Evolutionary conservation across 257 asterid species (phyloP), one percentile per base, ranked within the genome.

Genomic region (Jasminum sambac): DNA sequence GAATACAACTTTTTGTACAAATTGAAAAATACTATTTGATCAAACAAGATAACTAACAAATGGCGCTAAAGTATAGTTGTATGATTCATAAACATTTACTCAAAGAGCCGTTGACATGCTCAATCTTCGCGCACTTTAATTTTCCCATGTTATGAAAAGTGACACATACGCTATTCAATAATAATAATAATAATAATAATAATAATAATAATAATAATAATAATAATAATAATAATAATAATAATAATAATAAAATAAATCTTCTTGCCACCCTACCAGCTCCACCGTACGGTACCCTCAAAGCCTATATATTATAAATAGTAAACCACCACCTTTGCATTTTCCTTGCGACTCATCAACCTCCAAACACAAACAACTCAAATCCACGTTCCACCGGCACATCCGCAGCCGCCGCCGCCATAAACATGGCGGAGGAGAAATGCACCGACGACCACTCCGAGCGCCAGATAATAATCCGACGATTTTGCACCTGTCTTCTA

Each of bases 371-470:
- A 25, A 17, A 70, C 64, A 1, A 34, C 55, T 16, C 68, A 44
- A 59, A 76, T 40, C 76, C 61, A 3, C 8, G 14, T 16, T 21
- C 21, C 62, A 25, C 34, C 14, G 4, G 34, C 62, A 55, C 16
- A 55, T 19, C 12, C 10, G 9, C 61, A 25, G 9, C 13, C 13
- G 12, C 30, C 26, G 1, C 34, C 62, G 11, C 59, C 59, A 3
- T 34, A 21, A 23, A 23, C 79, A 90, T 91, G 97, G 8, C 86
- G 34, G 87, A 59, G 0, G 87, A 91, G 64, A 75, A 75, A 2
- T 89, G 96, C 87, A 72, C 71, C 84, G 93, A 86, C 85, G 97
- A 95, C 89, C 75, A 86, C 2, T 41, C 23, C 72, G 77, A 61
- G 84, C 75, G 75, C 55, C 81, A 73, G 40, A 85, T 44, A 71